A percentile compares a stretch with the other conserved stretches of the same genome.
Evolutionary conservation across 139 green algal species (phyloP).

Genomic region (Dunaliella sp.): DNA sequence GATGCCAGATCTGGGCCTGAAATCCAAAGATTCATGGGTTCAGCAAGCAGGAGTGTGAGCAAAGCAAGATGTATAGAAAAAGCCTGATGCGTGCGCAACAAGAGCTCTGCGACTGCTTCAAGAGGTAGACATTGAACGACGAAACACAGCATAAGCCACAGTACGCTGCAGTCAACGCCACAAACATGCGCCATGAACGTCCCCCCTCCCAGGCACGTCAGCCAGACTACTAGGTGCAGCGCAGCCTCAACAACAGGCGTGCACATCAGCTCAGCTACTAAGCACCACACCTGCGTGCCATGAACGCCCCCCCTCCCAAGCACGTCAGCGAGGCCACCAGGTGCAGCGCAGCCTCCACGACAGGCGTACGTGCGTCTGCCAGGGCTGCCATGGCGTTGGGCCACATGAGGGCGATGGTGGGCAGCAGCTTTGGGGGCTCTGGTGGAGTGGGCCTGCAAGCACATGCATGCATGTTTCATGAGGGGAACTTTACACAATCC

Average conservation of each 20-base stretch:
- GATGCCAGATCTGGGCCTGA: too few species aligned
- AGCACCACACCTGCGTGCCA: conserved; percentile 6
- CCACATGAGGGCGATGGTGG: conserved; percentile 67
- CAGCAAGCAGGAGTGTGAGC: too few species aligned
- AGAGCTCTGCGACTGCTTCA: too few species aligned
- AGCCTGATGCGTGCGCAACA: too few species aligned
- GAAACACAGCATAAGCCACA: too few species aligned
- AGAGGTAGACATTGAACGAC: too few species aligned
- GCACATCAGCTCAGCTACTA: background rate
- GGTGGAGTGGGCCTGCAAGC: conserved; percentile 48
- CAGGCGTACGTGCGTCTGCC: conserved; percentile 43
- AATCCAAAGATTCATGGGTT: too few species aligned
- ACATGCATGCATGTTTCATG: too few species aligned
- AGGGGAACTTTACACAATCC: too few species aligned
- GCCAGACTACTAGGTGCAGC: conserved; percentile 22
- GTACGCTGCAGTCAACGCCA: too few species aligned
- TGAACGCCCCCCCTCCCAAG: conserved; percentile 2
- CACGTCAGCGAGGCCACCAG: conserved; percentile 20
- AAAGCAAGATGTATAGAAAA: too few species aligned
- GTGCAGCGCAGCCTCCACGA: conserved; percentile 38
- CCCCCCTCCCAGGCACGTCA: background rate
- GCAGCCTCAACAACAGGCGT: conserved; percentile 41
- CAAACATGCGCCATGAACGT: conserved; percentile 5
- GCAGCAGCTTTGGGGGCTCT: conserved; percentile 61
- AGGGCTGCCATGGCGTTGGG: conserved; percentile 54